These are phyloP conservation scores for Pyrenophora graminea DNA, from an alignment of 2,329 filamentous ascomycete genomes.

Conservation along the genomic window DNA sequence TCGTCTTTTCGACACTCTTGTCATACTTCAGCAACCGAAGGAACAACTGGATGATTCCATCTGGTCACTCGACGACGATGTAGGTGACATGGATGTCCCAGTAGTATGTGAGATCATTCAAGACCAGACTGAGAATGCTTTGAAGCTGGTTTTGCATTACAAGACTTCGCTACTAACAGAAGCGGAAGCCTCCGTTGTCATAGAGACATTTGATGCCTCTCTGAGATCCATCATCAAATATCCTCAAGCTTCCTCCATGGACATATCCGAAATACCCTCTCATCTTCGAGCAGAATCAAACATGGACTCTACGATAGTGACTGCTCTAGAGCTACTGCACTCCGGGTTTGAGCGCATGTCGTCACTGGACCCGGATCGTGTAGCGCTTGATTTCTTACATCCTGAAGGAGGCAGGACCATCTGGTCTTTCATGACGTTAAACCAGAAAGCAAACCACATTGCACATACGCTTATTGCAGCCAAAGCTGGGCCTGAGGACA, in stretches of 20 bases:
- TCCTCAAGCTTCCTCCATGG: constrained; percentile 25
- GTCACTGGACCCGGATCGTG: constrained; percentile 24
- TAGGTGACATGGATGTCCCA: constrained; percentile 72
- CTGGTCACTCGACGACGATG: constrained; percentile 57
- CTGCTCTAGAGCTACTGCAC: constrained; percentile 36
- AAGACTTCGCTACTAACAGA: constrained; percentile 32
- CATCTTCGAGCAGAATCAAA: constrained; percentile 34
- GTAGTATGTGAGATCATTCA: constrained; percentile 77
- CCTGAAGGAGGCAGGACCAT: constrained; percentile 30
- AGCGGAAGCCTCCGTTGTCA: constrained; percentile 33
- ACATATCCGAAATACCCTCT: constrained; percentile 28
- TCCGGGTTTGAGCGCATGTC: constrained; percentile 47
- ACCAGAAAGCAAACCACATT: constrained; percentile 40
- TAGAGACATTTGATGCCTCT: constrained; percentile 34
- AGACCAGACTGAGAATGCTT: constrained; percentile 53
- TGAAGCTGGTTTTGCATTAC: constrained; percentile 67
- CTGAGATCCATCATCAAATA: constrained; percentile 31
- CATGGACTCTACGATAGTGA: constrained; percentile 17
- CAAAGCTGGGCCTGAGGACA: constrained; percentile 35
- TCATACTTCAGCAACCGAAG: constrained; percentile 73
- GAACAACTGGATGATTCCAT: constrained; percentile 51
- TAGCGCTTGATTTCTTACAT: constrained; percentile 48
- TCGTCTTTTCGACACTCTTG: constrained; percentile 76
- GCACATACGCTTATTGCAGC: constrained; percentile 35
- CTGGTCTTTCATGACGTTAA: constrained; percentile 43